Base-by-base conservation (phyloP, 2,329 filamentous ascomycete species). In the Fusarium azukiicola region DNA sequence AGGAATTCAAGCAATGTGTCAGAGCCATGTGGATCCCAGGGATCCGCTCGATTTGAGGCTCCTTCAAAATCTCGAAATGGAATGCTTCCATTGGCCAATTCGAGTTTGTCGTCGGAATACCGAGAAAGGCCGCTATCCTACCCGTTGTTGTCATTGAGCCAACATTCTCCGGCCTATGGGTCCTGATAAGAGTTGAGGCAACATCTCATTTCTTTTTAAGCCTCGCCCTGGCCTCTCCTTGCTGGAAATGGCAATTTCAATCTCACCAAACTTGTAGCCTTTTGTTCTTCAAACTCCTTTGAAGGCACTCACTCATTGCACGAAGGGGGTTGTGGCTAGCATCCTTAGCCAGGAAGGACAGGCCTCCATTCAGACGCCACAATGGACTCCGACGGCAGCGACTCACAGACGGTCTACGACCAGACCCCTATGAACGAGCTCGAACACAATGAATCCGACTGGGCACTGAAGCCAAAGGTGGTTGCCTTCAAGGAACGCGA, bases 381-480 rank as follows among this genome's bases (percentile, higher is more conserved):
- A 52, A 86, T 86, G 84, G 80, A 81, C 67, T 84, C 84, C 13
- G 82, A 84, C 47, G 75, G 76, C 44, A 78, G 76, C 49, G 80
- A 79, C 63, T 81, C 82, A 1, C 79, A 80, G 66, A 83, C 83
- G 23, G 79, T 81, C 52, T 81, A 79, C 68, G 75, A 82, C 54
- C 70, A 68, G 38, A 79, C 74, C 6, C 74, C 77, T 7, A 47
- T 73, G 42, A 73, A 76, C 4, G 66, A 76, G 13, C 63, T 32
- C 19, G 47, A 69, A 5, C 67, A 72, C 4, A 72, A 77, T 63
- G 79, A 83, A 36, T 50, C 64, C 14, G 86, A 90, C 69, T 93
- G 91, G 91, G 78, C 84, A 11, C 80, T 93, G 78, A 90, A 92
- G 83, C 85, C 88, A 19, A 89, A 90, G 77, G 84, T 93, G 38